Evolutionary conservation across 495 filamentous ascomycete species (phyloP).

Genomic region (Tuber umbilicatum): DNA sequence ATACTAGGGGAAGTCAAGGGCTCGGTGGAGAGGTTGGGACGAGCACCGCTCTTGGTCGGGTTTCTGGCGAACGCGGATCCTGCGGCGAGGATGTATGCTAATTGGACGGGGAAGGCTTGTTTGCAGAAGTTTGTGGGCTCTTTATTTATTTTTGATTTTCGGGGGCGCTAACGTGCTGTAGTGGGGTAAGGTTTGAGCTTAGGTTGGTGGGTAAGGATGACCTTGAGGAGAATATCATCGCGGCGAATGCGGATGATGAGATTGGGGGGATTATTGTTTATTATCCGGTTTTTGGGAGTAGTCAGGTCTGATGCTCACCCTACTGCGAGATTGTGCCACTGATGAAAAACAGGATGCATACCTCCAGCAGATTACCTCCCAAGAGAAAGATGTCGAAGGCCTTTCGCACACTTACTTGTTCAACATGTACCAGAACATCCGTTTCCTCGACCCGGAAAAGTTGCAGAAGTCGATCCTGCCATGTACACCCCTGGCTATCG

Average conservation of each 20-base stretch:
- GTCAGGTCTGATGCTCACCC: slow-evolving; percentile 18
- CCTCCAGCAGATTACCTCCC: slow-evolving; percentile 86
- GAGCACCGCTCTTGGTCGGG: slow-evolving; percentile 71
- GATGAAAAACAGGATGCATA: slow-evolving; percentile 66
- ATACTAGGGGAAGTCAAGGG: slow-evolving; percentile 70
- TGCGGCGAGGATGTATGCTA: slow-evolving; percentile 83
- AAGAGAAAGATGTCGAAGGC: slow-evolving; percentile 90
- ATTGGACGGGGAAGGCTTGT: slow-evolving; percentile 95
- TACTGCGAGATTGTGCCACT: slow-evolving; percentile 38
- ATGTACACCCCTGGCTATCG: slow-evolving; percentile 87
- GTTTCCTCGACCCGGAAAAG: slow-evolving; percentile 78
- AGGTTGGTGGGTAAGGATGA: slow-evolving; percentile 74
- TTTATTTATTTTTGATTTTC: slow-evolving; percentile 11
- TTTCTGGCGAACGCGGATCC: slow-evolving; percentile 90
- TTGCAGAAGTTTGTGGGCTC: slow-evolving; percentile 69
- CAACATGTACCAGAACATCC: slow-evolving; percentile 99
- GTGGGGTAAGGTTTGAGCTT: slow-evolving; percentile 83
- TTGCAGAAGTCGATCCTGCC: slow-evolving; percentile 83
- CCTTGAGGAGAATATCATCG: slow-evolving; percentile 76
- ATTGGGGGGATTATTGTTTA: slow-evolving; percentile 97
- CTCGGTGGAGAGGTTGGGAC: slow-evolving; percentile 58
- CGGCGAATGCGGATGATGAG: slow-evolving; percentile 66
- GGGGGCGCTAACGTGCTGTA: slow-evolving; percentile 40
- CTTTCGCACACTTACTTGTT: slow-evolving; percentile 89
- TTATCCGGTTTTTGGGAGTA: slow-evolving; percentile 79